A percentile compares a stretch with the other conserved stretches of the same genome.
phyloP scores from a whole-genome alignment of 352 stramenopile species.

The Phytophthora syringae region DNA sequence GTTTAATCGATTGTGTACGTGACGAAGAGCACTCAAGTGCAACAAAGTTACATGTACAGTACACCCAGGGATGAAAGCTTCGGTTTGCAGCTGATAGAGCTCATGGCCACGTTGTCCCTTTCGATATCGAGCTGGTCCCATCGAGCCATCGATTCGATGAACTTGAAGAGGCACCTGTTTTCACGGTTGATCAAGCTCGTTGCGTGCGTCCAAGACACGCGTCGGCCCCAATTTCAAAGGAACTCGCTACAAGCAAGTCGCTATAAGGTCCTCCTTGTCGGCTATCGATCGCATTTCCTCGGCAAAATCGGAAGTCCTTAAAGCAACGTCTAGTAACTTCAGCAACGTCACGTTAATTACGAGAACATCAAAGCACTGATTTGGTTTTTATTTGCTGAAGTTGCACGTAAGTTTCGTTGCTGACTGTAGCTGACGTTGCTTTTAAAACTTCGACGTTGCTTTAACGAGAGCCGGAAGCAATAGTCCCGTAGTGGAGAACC shows the following conservation, averaged over 20 bases:
- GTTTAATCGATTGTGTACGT: too few species aligned
- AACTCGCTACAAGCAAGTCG: too few species aligned
- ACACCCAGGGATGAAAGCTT: slow-evolving; percentile 16
- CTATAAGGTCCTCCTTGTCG: background rate
- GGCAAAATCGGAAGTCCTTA: too few species aligned
- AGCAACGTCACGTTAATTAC: too few species aligned
- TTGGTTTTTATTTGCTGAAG: too few species aligned
- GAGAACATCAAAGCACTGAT: too few species aligned
- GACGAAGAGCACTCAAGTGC: background rate
- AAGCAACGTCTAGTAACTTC: too few species aligned
- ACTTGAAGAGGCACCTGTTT: slow-evolving; percentile 17
- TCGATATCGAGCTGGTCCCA: background rate
- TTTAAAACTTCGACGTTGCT: too few species aligned
- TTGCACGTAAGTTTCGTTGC: too few species aligned
- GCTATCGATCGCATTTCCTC: too few species aligned
- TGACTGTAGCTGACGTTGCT: too few species aligned
- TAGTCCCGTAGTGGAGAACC: slow-evolving; percentile 31
- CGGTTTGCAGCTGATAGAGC: slow-evolving; percentile 21
- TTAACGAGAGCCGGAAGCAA: slow-evolving; percentile 38
- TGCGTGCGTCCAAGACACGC: background rate
- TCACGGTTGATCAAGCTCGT: background rate
- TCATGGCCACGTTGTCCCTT: slow-evolving; percentile 8
- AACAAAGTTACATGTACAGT: background rate
- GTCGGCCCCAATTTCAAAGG: slow-evolving; percentile 3
- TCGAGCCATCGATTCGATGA: too few species aligned